Conservation (phyloP, 495 filamentous ascomycete genomes). For the Neurospora sp. region DNA sequence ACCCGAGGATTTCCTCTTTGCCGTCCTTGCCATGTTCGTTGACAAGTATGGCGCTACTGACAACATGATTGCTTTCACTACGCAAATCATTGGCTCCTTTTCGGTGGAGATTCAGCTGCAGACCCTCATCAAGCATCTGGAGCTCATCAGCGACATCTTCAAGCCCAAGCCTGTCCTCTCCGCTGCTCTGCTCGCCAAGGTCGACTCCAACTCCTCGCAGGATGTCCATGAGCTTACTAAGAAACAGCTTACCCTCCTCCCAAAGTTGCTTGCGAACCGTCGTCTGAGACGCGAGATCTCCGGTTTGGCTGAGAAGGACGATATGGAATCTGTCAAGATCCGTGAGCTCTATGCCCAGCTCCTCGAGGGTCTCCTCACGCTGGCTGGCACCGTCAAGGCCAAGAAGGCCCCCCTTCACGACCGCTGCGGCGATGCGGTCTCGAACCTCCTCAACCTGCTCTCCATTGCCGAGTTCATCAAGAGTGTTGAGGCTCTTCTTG, state of each 20-base stretch:
- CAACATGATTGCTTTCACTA: slow-evolving; percentile 40
- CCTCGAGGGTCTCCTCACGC: slow-evolving; percentile 53
- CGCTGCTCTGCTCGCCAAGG: slow-evolving; percentile 53
- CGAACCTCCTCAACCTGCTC: slow-evolving; percentile 64
- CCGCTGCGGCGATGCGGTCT: slow-evolving; percentile 57
- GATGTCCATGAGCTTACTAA: slow-evolving; percentile 49
- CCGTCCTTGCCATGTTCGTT: slow-evolving; percentile 58
- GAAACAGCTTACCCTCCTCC: slow-evolving; percentile 52
- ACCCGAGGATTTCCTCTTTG: slow-evolving; percentile 68
- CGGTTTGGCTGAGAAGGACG: slow-evolving; percentile 40
- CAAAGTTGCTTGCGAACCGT: slow-evolving; percentile 40
- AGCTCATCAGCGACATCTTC: slow-evolving; percentile 60
- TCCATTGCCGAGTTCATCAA: slow-evolving; percentile 78
- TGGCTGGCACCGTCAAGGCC: slow-evolving; percentile 49
- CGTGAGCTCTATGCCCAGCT: slow-evolving; percentile 59
- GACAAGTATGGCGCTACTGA: slow-evolving; percentile 53
- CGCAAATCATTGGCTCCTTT: slow-evolving; percentile 45
- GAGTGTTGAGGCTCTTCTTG: slow-evolving; percentile 67
- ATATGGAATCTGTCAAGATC: slow-evolving; percentile 50
- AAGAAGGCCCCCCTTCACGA: slow-evolving; percentile 50
- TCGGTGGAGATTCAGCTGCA: slow-evolving; percentile 56
- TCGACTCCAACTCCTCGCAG: slow-evolving; percentile 44
- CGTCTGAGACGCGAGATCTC: slow-evolving; percentile 38
- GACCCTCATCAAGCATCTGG: slow-evolving; percentile 61
- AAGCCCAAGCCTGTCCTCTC: slow-evolving; percentile 60